Percentiles rank a stretch among this genome's conserved stretches.
Evolutionary conservation across 805 yeast species (phyloP).

Genomic region (Cyberlindnera saturnus): DNA sequence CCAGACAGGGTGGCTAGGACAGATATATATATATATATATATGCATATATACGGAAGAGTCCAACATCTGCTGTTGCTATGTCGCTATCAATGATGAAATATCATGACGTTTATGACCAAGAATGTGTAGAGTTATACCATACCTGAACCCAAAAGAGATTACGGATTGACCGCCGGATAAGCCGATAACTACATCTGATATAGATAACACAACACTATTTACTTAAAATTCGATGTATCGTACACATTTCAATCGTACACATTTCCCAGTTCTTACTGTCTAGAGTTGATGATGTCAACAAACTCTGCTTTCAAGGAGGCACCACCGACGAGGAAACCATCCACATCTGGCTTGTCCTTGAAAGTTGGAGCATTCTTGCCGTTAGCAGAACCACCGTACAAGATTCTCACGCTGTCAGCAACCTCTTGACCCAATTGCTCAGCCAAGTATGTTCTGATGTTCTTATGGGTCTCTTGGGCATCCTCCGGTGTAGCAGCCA

Average conservation of each 20-base stretch:
- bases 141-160: too few relatives aligned
- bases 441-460: conserved; percentile 77
- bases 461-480: conserved; percentile 92
- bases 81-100: too few relatives aligned
- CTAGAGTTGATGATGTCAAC: conserved; percentile 92
- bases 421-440: conserved; percentile 69
- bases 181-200: background rate
- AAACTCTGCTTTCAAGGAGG: conserved; percentile 97
- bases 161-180: too few relatives aligned
- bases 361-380: conserved; percentile 85
- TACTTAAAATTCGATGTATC: background rate
- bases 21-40: too few relatives aligned
- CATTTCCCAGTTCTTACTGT: conserved; percentile 36
- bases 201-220: background rate
- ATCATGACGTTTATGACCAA: too few relatives aligned
- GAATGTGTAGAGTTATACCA: too few relatives aligned
- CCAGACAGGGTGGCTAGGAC: too few relatives aligned
- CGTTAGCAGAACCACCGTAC: conserved; percentile 98
- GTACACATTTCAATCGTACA: background rate
- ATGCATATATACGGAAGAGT: too few relatives aligned
- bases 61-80: too few relatives aligned
- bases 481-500: conserved; percentile 97
- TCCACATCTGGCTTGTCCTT: conserved; percentile 91
- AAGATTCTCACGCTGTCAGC: conserved; percentile 83
- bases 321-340: conserved; percentile 99